Conservation (phyloP, 208 protist genomes). For the Crithidia expoeki region DNA sequence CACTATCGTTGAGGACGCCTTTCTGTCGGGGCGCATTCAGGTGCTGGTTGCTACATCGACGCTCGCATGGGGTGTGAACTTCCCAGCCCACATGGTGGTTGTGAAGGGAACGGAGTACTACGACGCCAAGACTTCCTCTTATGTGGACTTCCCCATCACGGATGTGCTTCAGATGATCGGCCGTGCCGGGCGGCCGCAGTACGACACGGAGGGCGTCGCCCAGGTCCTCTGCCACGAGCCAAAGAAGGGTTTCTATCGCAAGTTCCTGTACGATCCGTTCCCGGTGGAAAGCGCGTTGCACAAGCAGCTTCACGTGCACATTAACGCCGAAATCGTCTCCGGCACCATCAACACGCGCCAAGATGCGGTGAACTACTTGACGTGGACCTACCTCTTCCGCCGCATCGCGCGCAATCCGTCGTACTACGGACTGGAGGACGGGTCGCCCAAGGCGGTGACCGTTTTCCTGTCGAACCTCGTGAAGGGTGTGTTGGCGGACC, state of each 20-base stretch:
- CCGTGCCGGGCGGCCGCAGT: conserved; percentile 97
- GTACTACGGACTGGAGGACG: conserved; percentile 98
- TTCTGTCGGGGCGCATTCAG: conserved; percentile 94
- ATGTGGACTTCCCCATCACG: conserved; percentile 99
- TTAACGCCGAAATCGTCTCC: conserved; percentile 98
- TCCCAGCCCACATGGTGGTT: conserved; percentile 99
- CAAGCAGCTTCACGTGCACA: conserved; percentile 96
- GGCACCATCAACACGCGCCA: conserved; percentile 95
- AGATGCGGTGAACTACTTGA: conserved; percentile 98
- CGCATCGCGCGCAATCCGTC: conserved; percentile 97
- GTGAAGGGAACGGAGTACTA: conserved; percentile 99
- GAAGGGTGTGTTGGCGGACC: conserved; percentile 79
- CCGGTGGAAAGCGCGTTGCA: conserved; percentile 98
- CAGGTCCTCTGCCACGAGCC: conserved; percentile 97
- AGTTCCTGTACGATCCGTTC: conserved; percentile 99
- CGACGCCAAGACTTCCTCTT: conserved; percentile 96
- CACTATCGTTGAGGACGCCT: conserved; percentile 95
- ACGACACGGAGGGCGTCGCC: conserved; percentile 95
- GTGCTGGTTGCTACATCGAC: conserved; percentile 99
- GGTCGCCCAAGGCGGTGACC: conserved; percentile 82
- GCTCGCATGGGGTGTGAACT: conserved; percentile 99
- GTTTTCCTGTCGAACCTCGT: conserved; percentile 87
- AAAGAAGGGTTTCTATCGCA: conserved; percentile 99
- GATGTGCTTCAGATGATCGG: conserved; percentile 99
- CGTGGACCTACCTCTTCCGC: conserved; percentile 99